A percentile compares a stretch with the other conserved stretches of the same genome.
Conservation (phyloP, 768 basidiomycete genomes). For the Kwoniella europaea region DNA sequence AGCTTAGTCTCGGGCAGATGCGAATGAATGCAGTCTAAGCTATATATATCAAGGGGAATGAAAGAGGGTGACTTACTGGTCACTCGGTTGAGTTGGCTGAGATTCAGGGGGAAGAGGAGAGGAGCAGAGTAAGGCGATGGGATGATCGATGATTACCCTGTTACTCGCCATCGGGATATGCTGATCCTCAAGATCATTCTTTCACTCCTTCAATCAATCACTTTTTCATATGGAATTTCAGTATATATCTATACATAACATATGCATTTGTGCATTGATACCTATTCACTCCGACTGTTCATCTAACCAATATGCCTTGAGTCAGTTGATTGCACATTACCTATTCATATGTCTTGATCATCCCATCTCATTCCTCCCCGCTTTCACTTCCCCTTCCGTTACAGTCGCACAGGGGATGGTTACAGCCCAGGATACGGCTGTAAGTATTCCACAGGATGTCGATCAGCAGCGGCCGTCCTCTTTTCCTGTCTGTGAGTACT, state of each 20-base stretch:
- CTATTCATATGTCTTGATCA: too few relatives aligned
- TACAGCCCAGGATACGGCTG: not conserved
- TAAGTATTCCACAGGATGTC: conserved; percentile 1
- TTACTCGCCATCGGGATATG: conserved; percentile 1
- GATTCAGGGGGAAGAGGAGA: not conserved
- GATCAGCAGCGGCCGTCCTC: conserved; percentile 1
- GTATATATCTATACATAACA: not conserved
- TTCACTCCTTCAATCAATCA: not conserved
- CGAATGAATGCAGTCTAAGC: not conserved
- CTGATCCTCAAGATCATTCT: too few relatives aligned
- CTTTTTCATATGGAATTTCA: not conserved
- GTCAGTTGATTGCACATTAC: too few relatives aligned
- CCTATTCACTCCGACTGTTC: too few relatives aligned
- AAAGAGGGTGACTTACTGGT: too few relatives aligned
- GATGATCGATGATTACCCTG: conserved; percentile 13
- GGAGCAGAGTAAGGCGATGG: too few relatives aligned
- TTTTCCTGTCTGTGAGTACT: not conserved
- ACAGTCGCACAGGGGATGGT: conserved; percentile 1
- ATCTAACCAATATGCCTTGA: too few relatives aligned
- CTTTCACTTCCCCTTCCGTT: not conserved
- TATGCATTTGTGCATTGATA: not conserved
- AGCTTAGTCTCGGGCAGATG: not conserved
- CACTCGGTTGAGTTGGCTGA: too few relatives aligned
- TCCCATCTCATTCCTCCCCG: not conserved
- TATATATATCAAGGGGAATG: not conserved